A percentile compares a stretch with the other conserved stretches of the same genome.
Evolutionary conservation across 2,329 filamentous ascomycete species (phyloP).

Genomic region (Epichloe brachyelytri): DNA sequence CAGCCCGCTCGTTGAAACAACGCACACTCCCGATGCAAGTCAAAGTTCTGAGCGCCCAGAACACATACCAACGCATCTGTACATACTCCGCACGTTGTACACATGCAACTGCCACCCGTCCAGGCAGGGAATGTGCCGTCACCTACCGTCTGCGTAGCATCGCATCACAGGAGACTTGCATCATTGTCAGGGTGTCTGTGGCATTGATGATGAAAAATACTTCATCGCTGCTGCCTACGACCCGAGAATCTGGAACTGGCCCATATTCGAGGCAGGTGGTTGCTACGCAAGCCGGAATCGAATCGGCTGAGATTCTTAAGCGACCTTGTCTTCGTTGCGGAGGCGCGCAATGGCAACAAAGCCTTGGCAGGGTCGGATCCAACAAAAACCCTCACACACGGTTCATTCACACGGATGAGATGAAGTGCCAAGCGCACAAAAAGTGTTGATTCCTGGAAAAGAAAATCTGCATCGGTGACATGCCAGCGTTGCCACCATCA

Average conservation of each 20-base stretch:
- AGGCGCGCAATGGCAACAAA: too few relatives aligned
- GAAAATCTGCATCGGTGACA: not conserved
- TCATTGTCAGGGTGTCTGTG: not conserved
- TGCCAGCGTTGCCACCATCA: not conserved
- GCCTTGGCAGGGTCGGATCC: too few relatives aligned
- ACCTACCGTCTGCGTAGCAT: not conserved
- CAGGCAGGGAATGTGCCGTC: not conserved
- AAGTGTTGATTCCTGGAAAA: not conserved
- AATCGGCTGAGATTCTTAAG: not conserved
- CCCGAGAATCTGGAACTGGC: constrained; percentile 2
- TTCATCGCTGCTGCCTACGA: not conserved
- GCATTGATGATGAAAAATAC: not conserved
- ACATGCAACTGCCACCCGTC: not conserved
- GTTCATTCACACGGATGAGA: not conserved
- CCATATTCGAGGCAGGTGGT: not conserved
- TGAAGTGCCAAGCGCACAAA: not conserved
- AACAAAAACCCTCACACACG: too few relatives aligned
- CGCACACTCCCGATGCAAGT: not conserved
- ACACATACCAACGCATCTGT: too few relatives aligned
- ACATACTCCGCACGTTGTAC: not conserved
- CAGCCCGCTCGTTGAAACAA: too few relatives aligned
- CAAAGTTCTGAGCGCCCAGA: not conserved
- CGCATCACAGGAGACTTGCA: not conserved
- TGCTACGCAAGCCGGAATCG: not conserved
- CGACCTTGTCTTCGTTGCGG: too few relatives aligned